A percentile compares a stretch with the other conserved stretches of the same genome.
Evolutionary conservation across 306 rosid genomes (phyloP).

Genomic region (Cucumis sativus): Cucumber_9930_V3 NC_026657.2:32583501-32584000

Average conservation of each 20-base stretch:
- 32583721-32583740: not conserved
- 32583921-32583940: slow-evolving; percentile 2
- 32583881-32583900: slow-evolving; percentile 89
- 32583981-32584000: slow-evolving; percentile 62
- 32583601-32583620: not conserved
- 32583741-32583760: not conserved
- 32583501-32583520: not conserved
- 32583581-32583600: not conserved
- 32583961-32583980: not conserved
- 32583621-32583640: not conserved
- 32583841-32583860: slow-evolving; percentile 92
- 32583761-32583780: not conserved
- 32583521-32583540: not conserved
- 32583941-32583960: slow-evolving; percentile 15
- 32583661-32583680: not conserved
- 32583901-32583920: slow-evolving; percentile 41
- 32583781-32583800: not conserved
- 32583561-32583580: not conserved
- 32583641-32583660: not conserved
- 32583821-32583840: slow-evolving; percentile 98
- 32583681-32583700: not conserved
- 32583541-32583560: not conserved
- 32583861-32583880: slow-evolving; percentile 82
- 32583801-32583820: slow-evolving; percentile 41
- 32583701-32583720: not conserved